phyloP scores from a whole-genome alignment of 2,329 filamentous ascomycete genomes.

The Pseudogymnoascus sp. region DNA sequence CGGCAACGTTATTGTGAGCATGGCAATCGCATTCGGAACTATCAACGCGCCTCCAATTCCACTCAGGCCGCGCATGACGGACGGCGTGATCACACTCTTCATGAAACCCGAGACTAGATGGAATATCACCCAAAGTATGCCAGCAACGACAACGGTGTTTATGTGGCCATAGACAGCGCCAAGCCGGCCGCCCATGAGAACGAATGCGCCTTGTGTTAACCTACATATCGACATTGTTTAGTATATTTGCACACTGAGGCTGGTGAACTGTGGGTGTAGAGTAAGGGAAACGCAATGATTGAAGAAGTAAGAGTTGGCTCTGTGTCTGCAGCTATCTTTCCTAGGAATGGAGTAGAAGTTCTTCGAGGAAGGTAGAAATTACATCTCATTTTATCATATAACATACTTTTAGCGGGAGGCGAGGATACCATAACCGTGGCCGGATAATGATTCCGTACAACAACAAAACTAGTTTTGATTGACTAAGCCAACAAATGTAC shows the following conservation, averaged over 20 bases:
- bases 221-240: constrained; percentile 20
- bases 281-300: neutral
- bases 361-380: neutral
- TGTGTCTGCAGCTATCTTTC: neutral
- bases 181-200: constrained; percentile 42
- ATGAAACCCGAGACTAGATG: constrained; percentile 38
- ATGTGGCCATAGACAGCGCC: constrained; percentile 46
- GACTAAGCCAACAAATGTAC: neutral
- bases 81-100: constrained; percentile 34
- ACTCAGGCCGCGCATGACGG: constrained; percentile 36
- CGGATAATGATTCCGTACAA: neutral
- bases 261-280: neutral
- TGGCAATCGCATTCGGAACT: constrained; percentile 44
- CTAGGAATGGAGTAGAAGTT: neutral
- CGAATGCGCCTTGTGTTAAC: constrained; percentile 43
- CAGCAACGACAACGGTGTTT: constrained; percentile 37
- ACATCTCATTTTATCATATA: neutral
- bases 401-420: neutral
- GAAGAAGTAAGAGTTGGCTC: neutral
- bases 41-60: constrained; percentile 43
- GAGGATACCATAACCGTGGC: neutral
- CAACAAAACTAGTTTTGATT: neutral
- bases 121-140: constrained; percentile 34
- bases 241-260: constrained; percentile 9
- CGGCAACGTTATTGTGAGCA: constrained; percentile 39